Evolutionary conservation across 164 flowering plant genomes (phyloP), one percentile per base, ranked within the genome.

Genomic region (Tinospora cordifolia): DNA sequence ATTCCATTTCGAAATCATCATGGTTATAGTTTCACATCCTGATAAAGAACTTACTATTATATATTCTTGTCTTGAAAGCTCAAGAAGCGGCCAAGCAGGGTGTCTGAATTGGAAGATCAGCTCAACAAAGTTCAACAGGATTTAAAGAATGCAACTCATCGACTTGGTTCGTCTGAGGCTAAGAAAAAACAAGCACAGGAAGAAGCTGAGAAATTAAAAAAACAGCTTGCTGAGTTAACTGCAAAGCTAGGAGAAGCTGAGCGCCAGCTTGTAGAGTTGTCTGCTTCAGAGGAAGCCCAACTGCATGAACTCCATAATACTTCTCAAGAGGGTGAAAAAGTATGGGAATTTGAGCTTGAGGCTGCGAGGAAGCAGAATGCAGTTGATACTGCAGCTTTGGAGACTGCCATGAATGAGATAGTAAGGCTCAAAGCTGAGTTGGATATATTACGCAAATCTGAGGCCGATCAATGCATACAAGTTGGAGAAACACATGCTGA

Each of bases 141-240:
- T 40, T 79, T 94, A 65, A 86, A 86, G 81, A 87, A 77, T 63
- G 81, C 84, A 7, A 90, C 85, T 71, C 90, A 87, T 62, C 88
- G 87, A 76, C 76, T 94, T 38, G 71, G 21, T 75, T 75, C 78
- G 8, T 85, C 92, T 3, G 93, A 95, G 71, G 79, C 89, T 75
- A 75, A 75, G 38, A 90, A 83, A 81, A 77, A 62, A 68, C 80
- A 73, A 60, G 91, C 88, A 13, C 81, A 81, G 74, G 81, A 76
- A 66, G 93, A 92, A 36, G 96, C 92, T n/a, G 94, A 89, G 71
- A 92, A 89, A 38, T 75, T 87, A 57, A 82, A 84, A 79, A 83
- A 84, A 73, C 86, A 89, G 76, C 81, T 90, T 10, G 54, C 60
- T 11, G 85, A 76, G 66, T 38, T 91, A 72, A 81, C 91, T 46